Conservation (phyloP, 2,329 filamentous ascomycete species). For the Leptographium radiaticola region DNA sequence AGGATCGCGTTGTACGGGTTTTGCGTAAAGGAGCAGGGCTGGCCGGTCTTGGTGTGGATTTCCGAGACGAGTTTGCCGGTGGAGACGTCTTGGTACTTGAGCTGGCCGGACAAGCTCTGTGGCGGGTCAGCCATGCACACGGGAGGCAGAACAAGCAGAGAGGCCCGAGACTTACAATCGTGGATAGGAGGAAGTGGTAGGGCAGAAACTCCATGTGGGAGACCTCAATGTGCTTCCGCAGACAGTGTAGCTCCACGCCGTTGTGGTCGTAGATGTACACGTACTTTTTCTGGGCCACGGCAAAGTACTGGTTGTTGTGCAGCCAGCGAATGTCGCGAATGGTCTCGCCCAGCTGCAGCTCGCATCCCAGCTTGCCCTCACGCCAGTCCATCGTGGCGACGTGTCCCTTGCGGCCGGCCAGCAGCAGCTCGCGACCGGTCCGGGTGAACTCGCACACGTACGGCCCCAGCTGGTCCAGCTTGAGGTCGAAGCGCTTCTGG, state of each 20-base stretch:
- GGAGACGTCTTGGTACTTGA: slow-evolving; percentile 92
- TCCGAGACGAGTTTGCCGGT: slow-evolving; percentile 84
- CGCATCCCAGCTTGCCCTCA: slow-evolving; percentile 78
- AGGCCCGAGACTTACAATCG: slow-evolving; percentile 45
- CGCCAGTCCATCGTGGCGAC: slow-evolving; percentile 95
- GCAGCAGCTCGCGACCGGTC: slow-evolving; percentile 73
- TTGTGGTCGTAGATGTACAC: slow-evolving; percentile 92
- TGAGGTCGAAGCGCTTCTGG: slow-evolving; percentile 86
- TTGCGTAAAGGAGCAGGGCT: slow-evolving; percentile 70
- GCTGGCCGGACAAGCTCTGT: slow-evolving; percentile 63
- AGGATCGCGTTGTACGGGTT: slow-evolving; percentile 89
- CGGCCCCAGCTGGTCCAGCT: slow-evolving; percentile 68
- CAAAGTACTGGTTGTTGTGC: slow-evolving; percentile 90
- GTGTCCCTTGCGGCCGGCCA: slow-evolving; percentile 87
- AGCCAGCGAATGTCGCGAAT: slow-evolving; percentile 82
- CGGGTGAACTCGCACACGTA: slow-evolving; percentile 82
- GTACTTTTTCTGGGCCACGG: slow-evolving; percentile 90
- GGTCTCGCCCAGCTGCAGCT: slow-evolving; percentile 76
- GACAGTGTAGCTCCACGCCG: slow-evolving; percentile 82
- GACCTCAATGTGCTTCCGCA: slow-evolving; percentile 83
- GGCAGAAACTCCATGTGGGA: slow-evolving; percentile 91
- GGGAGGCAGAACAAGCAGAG: not conserved
- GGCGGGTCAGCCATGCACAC: not conserved
- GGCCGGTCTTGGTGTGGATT: slow-evolving; percentile 70
- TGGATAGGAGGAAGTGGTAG: slow-evolving; percentile 88